Conservation (phyloP, 2,329 filamentous ascomycete species). For the Penicillium corylophilum region DNA sequence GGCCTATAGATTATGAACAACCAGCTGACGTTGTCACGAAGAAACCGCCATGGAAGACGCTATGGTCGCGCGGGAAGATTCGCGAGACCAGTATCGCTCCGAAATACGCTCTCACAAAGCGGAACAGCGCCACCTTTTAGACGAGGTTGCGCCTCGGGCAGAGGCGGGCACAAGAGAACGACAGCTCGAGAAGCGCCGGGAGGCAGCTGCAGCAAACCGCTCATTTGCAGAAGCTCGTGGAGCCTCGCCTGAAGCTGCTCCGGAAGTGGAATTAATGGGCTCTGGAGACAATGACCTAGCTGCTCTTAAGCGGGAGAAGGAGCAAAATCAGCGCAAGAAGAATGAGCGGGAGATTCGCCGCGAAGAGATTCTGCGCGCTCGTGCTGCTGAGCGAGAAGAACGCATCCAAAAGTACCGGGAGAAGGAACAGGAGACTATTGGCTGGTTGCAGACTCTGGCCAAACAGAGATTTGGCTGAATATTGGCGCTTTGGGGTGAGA, state of each 20-base stretch:
- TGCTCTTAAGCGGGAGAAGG: slow-evolving; percentile 64
- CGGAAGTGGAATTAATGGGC: slow-evolving; percentile 73
- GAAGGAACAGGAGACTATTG: slow-evolving; percentile 82
- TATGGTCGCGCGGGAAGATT: slow-evolving; percentile 28
- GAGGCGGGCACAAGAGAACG: slow-evolving; percentile 81
- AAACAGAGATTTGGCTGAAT: slow-evolving; percentile 68
- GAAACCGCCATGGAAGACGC: slow-evolving; percentile 34
- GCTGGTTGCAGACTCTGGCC: slow-evolving; percentile 75
- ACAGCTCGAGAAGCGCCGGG: slow-evolving; percentile 78
- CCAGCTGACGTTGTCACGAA: slow-evolving; percentile 7
- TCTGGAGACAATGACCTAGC: slow-evolving; percentile 60
- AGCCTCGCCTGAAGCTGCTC: slow-evolving; percentile 65
- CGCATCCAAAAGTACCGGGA: slow-evolving; percentile 65
- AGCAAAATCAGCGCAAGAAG: slow-evolving; percentile 69
- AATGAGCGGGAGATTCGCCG: slow-evolving; percentile 78
- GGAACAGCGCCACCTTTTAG: slow-evolving; percentile 43
- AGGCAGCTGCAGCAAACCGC: slow-evolving; percentile 69
- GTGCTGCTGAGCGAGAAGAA: slow-evolving; percentile 77
- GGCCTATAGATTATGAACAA: not conserved
- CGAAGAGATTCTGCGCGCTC: slow-evolving; percentile 76
- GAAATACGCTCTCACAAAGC: slow-evolving; percentile 53
- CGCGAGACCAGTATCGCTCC: slow-evolving; percentile 39
- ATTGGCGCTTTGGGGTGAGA: not conserved
- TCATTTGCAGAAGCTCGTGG: slow-evolving; percentile 61
- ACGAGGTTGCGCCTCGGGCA: slow-evolving; percentile 79